A percentile compares a stretch with the other conserved stretches of the same genome.
Conservation (phyloP, 768 basidiomycete species). For the Crepidotus variabilis region DNA sequence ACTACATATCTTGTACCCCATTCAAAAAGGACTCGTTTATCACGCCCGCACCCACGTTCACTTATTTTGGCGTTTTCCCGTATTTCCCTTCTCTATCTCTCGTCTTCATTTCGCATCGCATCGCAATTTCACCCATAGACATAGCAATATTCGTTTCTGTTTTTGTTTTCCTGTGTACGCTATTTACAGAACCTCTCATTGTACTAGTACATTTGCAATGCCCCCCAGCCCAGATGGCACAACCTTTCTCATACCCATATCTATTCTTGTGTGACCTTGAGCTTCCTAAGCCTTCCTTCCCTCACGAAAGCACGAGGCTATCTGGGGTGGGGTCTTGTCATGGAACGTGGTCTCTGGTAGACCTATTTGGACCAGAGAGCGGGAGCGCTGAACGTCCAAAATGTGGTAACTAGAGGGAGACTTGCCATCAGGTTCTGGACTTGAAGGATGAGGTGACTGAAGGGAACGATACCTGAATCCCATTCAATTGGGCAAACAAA, state of each 20-base stretch:
- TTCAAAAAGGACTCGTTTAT: neutral
- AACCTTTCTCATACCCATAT: neutral
- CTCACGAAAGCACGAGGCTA: neutral
- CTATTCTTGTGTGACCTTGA: neutral
- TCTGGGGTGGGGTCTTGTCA: neutral
- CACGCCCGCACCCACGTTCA: neutral
- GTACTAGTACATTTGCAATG: slow-evolving; percentile 5
- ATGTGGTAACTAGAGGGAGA: neutral
- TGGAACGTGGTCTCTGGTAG: neutral
- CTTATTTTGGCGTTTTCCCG: neutral
- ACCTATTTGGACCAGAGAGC: neutral
- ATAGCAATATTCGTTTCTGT: neutral
- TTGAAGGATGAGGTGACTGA: neutral
- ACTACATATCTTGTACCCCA: neutral
- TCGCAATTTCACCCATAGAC: slow-evolving; percentile 4
- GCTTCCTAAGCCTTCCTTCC: too few species aligned
- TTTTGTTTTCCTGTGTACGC: neutral
- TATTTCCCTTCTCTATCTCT: neutral
- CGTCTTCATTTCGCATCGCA: slow-evolving; percentile 2
- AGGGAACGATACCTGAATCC: neutral
- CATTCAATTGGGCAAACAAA: neutral
- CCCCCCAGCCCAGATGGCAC: neutral
- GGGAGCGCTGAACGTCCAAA: neutral
- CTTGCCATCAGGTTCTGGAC: neutral
- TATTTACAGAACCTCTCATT: neutral